These are phyloP conservation scores for Morella rubra DNA, from an alignment of 306 rosid species.

Conservation along the genomic window DNA sequence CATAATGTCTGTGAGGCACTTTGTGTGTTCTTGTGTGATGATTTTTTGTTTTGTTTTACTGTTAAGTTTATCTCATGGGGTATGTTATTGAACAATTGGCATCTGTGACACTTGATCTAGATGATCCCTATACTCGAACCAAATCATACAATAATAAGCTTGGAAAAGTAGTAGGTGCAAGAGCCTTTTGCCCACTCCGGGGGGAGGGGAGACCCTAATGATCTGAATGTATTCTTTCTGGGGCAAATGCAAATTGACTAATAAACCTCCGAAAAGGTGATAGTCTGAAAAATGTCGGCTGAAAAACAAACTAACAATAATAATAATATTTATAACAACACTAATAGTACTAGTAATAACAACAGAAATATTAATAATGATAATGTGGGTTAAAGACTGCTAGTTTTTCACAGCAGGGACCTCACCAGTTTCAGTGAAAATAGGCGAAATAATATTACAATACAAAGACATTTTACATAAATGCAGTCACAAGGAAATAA, in stretches of 20 bases:
- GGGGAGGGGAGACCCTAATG: neutral
- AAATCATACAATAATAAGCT: neutral
- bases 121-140: neutral
- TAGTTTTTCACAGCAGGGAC: neutral
- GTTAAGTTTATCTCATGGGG: neutral
- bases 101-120: neutral
- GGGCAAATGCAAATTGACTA: neutral
- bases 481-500: neutral
- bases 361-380: too few relatives aligned
- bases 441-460: neutral
- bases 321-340: too few relatives aligned
- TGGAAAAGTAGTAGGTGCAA: neutral
- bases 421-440: neutral
- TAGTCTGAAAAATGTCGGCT: neutral
- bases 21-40: too few relatives aligned
- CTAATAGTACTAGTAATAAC: too few relatives aligned
- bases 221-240: neutral
- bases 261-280: neutral
- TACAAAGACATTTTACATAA: neutral
- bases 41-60: neutral
- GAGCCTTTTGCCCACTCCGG: neutral
- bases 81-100: neutral
- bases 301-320: too few relatives aligned
- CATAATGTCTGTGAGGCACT: neutral
- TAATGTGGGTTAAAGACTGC: neutral